Conservation (phyloP, 331 rosid genomes). For the Acacia pycnantha region DNA sequence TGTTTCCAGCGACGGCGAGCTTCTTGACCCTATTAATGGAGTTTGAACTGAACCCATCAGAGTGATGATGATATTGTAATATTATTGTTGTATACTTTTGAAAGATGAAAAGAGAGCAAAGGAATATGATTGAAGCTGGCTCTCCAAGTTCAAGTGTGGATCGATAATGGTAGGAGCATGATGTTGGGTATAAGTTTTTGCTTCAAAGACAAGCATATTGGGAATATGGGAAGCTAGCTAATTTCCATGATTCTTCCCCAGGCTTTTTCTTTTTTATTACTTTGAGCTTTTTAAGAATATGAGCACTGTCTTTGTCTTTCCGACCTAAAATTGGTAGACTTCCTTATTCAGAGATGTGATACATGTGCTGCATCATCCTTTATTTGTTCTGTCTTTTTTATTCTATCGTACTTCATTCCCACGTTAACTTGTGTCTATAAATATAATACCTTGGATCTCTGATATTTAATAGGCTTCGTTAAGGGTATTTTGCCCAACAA, state of each 20-base stretch:
- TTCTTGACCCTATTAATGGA: conserved; percentile 67
- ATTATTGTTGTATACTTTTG: neutral
- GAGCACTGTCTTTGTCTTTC: conserved; percentile 34
- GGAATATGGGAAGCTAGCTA: conserved; percentile 39
- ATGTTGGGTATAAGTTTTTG: conserved; percentile 60
- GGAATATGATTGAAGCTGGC: conserved; percentile 25
- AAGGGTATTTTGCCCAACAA: too few relatives aligned
- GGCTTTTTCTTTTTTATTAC: conserved; percentile 7
- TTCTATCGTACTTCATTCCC: conserved; percentile 54
- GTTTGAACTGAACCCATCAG: conserved; percentile 70
- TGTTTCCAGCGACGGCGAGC: conserved; percentile 71
- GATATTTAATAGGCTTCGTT: neutral
- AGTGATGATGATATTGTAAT: too few relatives aligned
- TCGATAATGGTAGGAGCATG: conserved; percentile 32
- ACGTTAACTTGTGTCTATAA: conserved; percentile 47
- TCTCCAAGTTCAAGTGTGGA: conserved; percentile 45
- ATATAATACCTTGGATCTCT: neutral
- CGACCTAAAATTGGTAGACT: conserved; percentile 51
- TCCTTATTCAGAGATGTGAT: conserved; percentile 49
- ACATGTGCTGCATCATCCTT: conserved; percentile 25
- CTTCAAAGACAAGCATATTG: conserved; percentile 85
- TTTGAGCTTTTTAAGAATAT: neutral
- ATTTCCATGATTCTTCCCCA: conserved; percentile 28
- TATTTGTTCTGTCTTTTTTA: neutral
- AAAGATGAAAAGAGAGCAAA: conserved; percentile 35